Evolutionary conservation across 257 asterid genomes (phyloP).

Genomic region (Petunia secreta): DNA sequence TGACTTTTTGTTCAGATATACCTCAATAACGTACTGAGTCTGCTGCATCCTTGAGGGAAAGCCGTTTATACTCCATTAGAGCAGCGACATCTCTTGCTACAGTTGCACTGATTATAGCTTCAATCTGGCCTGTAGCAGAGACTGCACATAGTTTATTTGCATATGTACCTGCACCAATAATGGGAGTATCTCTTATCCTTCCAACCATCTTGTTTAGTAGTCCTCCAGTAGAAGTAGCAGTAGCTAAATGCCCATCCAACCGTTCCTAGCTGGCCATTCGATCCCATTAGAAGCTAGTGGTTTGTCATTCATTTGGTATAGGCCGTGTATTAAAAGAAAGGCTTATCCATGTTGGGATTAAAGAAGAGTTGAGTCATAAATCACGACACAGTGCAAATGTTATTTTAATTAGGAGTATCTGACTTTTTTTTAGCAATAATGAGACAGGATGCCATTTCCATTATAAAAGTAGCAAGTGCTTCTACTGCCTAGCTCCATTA

Average conservation of each 20-base stretch:
- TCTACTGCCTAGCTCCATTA: too few relatives aligned
- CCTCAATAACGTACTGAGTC: slow-evolving; percentile 57
- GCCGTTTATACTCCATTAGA: slow-evolving; percentile 86
- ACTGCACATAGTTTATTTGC: slow-evolving; percentile 84
- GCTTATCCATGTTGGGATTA: too few relatives aligned
- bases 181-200: slow-evolving; percentile 90
- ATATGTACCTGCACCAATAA: slow-evolving; percentile 88
- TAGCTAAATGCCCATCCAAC: slow-evolving; percentile 89
- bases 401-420: too few relatives aligned
- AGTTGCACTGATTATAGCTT: slow-evolving; percentile 78
- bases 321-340: slow-evolving; percentile 68
- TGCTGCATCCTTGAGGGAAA: too few relatives aligned
- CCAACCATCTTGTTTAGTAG: slow-evolving; percentile 90
- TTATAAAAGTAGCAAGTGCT: too few relatives aligned
- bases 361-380: too few relatives aligned
- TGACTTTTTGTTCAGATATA: too few relatives aligned
- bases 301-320: slow-evolving; percentile 36
- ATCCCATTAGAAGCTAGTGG: slow-evolving; percentile 47
- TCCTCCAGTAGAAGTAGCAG: slow-evolving; percentile 97
- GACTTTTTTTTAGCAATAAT: too few relatives aligned
- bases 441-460: too few relatives aligned
- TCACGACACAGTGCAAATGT: too few relatives aligned
- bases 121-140: slow-evolving; percentile 93
- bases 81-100: slow-evolving; percentile 93
- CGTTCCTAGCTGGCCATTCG: slow-evolving; percentile 78